Percentiles rank a stretch among this genome's conserved stretches.
Evolutionary conservation across 192 early-diverging fungal genomes (phyloP).

Genomic region (Gamsiella multidivaricata): DNA sequence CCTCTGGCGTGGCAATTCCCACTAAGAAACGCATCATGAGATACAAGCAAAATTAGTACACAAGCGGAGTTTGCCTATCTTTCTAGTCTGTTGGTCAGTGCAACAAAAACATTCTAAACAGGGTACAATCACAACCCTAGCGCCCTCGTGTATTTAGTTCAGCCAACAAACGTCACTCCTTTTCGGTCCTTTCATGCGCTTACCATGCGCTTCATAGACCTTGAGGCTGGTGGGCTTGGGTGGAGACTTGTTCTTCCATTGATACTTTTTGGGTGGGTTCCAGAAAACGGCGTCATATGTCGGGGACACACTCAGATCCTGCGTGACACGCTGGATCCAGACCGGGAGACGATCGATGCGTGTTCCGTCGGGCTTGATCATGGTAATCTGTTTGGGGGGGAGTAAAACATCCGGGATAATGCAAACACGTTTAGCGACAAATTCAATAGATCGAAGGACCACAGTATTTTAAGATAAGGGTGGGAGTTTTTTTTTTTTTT

Average conservation of each 20-base stretch:
- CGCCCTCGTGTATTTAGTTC: neutral
- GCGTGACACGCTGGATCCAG: constrained; percentile 85
- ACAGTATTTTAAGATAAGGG: no score
- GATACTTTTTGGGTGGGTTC: constrained; percentile 86
- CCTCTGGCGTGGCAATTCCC: constrained; percentile 91
- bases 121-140: no score
- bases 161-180: neutral
- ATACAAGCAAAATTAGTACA: no score
- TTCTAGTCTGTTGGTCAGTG: neutral
- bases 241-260: constrained; percentile 81
- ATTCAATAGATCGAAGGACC: no score
- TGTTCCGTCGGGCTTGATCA: constrained; percentile 78
- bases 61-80: no score
- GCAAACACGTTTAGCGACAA: no score
- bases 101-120: no score
- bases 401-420: constrained; percentile 2
- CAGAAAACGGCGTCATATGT: constrained; percentile 95
- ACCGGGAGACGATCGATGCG: constrained; percentile 91
- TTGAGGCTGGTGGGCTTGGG: constrained; percentile 72
- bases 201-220: constrained; percentile 96
- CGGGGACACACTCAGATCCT: constrained; percentile 83
- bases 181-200: neutral
- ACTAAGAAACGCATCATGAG: no score
- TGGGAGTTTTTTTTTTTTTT: no score
- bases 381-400: constrained; percentile 81